Conservation (phyloP, 805 yeast species). For the Wickerhamomyces strasburgensis region DNA sequence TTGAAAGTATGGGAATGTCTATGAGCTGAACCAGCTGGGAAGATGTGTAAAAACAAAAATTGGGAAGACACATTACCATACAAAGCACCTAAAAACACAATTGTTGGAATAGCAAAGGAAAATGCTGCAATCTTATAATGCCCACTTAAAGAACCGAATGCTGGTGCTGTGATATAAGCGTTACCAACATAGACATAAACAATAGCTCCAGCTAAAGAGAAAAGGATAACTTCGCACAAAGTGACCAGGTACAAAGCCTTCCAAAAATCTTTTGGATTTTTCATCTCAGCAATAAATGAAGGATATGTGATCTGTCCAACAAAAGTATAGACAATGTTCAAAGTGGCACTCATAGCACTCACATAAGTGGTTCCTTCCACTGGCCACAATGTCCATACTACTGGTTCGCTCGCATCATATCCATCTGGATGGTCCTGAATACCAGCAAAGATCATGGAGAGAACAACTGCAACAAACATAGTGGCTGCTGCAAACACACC, state of each 20-base stretch:
- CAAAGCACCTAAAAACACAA: slow-evolving; percentile 49
- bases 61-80: slow-evolving; percentile 52
- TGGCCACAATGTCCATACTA: slow-evolving; percentile 46
- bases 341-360: slow-evolving; percentile 47
- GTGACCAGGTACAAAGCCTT: slow-evolving; percentile 53
- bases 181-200: slow-evolving; percentile 55
- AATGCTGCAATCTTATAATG: slow-evolving; percentile 49
- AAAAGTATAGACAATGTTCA: slow-evolving; percentile 58
- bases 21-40: slow-evolving; percentile 38
- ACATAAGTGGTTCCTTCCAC: slow-evolving; percentile 48
- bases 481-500: slow-evolving; percentile 52
- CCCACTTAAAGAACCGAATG: slow-evolving; percentile 47
- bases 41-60: slow-evolving; percentile 44
- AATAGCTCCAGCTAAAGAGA: slow-evolving; percentile 51
- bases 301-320: slow-evolving; percentile 64
- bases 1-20: slow-evolving; percentile 40
- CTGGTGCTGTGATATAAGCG: slow-evolving; percentile 52
- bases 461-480: slow-evolving; percentile 51
- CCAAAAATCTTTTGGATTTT: slow-evolving; percentile 49
- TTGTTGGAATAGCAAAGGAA: slow-evolving; percentile 58
- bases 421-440: slow-evolving; percentile 44
- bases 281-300: slow-evolving; percentile 57
- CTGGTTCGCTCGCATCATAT: slow-evolving; percentile 34
- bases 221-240: slow-evolving; percentile 42
- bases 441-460: slow-evolving; percentile 51